Evolutionary conservation across 805 yeast species (phyloP).

Genomic region (Scheffersomyces amazonensis): DNA sequence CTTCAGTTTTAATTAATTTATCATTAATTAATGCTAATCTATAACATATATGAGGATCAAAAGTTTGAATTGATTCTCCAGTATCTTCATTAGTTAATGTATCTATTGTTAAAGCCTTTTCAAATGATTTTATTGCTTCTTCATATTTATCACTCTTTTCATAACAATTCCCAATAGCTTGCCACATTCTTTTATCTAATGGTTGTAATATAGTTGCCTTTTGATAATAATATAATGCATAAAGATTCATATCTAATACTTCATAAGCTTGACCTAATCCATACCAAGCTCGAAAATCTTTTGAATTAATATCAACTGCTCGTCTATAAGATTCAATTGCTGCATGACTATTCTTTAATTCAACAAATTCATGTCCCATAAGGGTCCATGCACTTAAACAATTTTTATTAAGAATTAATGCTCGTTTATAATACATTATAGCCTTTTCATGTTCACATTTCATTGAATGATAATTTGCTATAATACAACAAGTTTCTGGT

Average conservation of each 20-base stretch:
- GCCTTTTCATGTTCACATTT: conserved; percentile 94
- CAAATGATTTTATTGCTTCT: conserved; percentile 79
- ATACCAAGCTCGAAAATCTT: conserved; percentile 97
- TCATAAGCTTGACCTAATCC: conserved; percentile 98
- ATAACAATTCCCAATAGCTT: conserved; percentile 86
- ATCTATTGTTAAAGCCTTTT: conserved; percentile 65
- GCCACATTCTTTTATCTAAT: conserved; percentile 92
- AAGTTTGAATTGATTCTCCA: conserved; percentile 1
- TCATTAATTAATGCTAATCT: conserved; percentile 70
- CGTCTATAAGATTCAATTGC: conserved; percentile 93
- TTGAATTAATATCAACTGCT: conserved; percentile 85
- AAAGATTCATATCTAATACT: conserved; percentile 90
- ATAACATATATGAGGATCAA: conserved; percentile 51
- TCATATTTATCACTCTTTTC: conserved; percentile 67
- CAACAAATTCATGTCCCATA: conserved; percentile 99
- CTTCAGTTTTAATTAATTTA: conserved; percentile 47
- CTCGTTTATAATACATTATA: conserved; percentile 87
- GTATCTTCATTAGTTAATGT: conserved; percentile 23
- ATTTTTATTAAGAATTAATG: conserved; percentile 72
- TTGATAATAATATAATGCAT: conserved; percentile 90
- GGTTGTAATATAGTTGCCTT: conserved; percentile 87
- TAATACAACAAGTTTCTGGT: conserved; percentile 91
- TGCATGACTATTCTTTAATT: conserved; percentile 92
- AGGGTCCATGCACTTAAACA: conserved; percentile 94
- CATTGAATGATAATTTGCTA: conserved; percentile 90